phyloP scores from a whole-genome alignment of 257 asterid genomes.

The Osmanthus fragrans region DNA sequence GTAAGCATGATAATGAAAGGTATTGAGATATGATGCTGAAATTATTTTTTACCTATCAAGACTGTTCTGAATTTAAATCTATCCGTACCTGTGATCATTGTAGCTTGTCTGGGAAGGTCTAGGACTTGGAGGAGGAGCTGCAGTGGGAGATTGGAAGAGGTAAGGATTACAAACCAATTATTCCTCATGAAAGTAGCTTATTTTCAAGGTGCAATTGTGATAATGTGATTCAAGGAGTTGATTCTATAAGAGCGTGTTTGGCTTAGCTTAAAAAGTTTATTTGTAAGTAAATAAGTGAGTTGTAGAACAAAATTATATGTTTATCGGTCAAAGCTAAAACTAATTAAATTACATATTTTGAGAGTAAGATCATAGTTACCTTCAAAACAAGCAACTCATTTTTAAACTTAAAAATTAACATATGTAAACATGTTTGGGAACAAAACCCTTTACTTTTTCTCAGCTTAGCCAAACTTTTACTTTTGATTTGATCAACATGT shows the following conservation, averaged over 20 bases:
- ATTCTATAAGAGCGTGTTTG: neutral
- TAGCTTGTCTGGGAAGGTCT: slow-evolving; percentile 46
- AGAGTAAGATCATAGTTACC: too few relatives aligned
- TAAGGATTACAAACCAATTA: neutral
- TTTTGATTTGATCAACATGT: neutral
- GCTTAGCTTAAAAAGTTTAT: neutral
- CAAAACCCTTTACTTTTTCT: too few relatives aligned
- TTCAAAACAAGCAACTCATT: too few relatives aligned
- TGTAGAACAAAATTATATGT: neutral
- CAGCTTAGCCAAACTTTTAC: neutral
- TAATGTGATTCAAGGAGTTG: neutral
- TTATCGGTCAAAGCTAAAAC: too few relatives aligned
- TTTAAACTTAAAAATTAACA: too few relatives aligned
- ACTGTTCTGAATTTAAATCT: neutral
- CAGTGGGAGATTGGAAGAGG: slow-evolving; percentile 43
- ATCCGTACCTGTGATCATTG: neutral
- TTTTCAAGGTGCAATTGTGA: too few relatives aligned
- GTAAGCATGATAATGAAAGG: too few relatives aligned
- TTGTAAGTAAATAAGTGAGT: neutral
- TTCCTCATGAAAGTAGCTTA: slow-evolving; percentile 1
- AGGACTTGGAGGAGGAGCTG: slow-evolving; percentile 39
- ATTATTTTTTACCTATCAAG: neutral
- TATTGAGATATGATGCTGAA: neutral
- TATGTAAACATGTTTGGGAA: too few relatives aligned
- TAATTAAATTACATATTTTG: too few relatives aligned